A percentile compares a stretch with the other conserved stretches of the same genome.
phyloP scores from a whole-genome alignment of 108 stramenopile genomes.

The Nitzschia palea region DNA sequence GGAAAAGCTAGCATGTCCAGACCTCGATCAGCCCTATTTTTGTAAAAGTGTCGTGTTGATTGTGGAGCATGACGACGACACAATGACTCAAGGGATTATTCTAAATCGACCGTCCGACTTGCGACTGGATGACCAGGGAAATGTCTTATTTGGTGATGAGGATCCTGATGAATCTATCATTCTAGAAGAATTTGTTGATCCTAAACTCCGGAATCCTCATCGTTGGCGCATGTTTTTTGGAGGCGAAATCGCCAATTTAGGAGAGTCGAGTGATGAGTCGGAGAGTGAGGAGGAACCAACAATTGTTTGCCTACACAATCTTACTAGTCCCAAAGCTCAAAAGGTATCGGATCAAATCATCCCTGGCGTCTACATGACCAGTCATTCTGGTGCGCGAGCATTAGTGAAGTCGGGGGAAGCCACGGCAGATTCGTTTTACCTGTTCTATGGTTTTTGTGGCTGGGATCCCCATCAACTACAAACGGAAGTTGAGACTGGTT shows the following conservation, averaged over 20 bases:
- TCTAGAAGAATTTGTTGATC: not conserved
- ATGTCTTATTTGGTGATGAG: constrained; percentile 34
- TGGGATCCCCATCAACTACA: constrained; percentile 53
- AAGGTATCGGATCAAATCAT: constrained; percentile 44
- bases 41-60: constrained; percentile 64
- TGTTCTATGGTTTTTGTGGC: constrained; percentile 58
- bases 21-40: constrained; percentile 49
- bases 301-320: constrained; percentile 48
- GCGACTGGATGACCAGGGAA: constrained; percentile 38
- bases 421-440: constrained; percentile 29
- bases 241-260: constrained; percentile 48
- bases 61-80: constrained; percentile 40
- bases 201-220: not conserved
- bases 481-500: constrained; percentile 45
- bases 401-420: constrained; percentile 38
- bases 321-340: constrained; percentile 24
- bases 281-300: constrained; percentile 26
- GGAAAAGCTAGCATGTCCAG: constrained; percentile 47
- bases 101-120: constrained; percentile 51
- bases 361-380: constrained; percentile 42
- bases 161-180: constrained; percentile 25
- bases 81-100: constrained; percentile 59
- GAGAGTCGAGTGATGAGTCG: constrained; percentile 12
- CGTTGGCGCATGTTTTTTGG: constrained; percentile 55
- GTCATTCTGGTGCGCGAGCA: constrained; percentile 38